Base-by-base conservation (phyloP, 1,284 basidiomycete genomes). In the Moesziomyces parantarcticus region DNA sequence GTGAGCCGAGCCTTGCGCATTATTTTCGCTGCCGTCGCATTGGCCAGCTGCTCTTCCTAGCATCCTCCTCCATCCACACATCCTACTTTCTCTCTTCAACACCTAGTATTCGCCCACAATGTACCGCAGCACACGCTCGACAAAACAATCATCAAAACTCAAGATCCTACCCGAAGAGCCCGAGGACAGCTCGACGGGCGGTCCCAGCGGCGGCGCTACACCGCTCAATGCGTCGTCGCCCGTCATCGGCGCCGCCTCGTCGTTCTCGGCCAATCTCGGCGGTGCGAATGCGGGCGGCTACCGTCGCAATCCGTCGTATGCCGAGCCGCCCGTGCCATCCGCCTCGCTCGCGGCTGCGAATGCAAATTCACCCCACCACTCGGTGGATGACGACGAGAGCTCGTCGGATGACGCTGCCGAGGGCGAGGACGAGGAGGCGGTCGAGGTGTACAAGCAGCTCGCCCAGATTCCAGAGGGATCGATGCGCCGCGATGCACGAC, bases 101-200 rank as follows among this genome's bases (percentile, higher is more conserved):
- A 49, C 36, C 39, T n/a, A 21, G n/a, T n/a, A 21, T 11, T 11
- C 14, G 13, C 20, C 41, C 29, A 62, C 16, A 11, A 72, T 72
- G 69, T 72, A 72, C 23, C 69, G 69, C 58, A 72, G 69, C 41
- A 72, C 52, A 46, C 58, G 77, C 44, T 86, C 93, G n/a, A 94
- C 94, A 1, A 97, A 97, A 83, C 88, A 90, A 22, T 89, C 90
- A 6, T 88, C 90, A 61, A 96, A 96, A 83, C 89, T 97, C 79
- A 96, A 97, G 84, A 93, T 97, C 42, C 88, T 97, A 20, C 94
- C 94, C 44, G 93, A 95, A 75, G 92, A 96, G 80, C 92, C 92
- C 11, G 91, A 94, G 56, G 84, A 86, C 50, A 79, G 84, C 55
- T 56, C 60, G 14, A 49, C 56, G 21, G 59, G 58, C 32, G 55